A percentile compares a stretch with the other conserved stretches of the same genome.
phyloP scores from a whole-genome alignment of 2,329 filamentous ascomycete species.

The Monosporascus sp. region DNA sequence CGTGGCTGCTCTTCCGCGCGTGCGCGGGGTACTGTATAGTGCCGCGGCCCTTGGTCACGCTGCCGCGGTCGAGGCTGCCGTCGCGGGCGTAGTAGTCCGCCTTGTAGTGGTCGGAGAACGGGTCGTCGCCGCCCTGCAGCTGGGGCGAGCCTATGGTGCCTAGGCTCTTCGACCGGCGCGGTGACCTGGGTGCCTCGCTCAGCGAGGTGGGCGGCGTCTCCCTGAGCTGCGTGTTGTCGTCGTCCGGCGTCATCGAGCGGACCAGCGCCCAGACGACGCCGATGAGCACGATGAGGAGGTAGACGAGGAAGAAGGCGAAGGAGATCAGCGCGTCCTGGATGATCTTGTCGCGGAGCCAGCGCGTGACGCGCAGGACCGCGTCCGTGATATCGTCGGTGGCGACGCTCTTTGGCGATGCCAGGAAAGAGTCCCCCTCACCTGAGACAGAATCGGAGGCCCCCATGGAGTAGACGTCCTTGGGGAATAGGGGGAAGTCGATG shows the following conservation, averaged over 20 bases:
- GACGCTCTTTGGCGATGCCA: slow-evolving; percentile 67
- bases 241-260: slow-evolving; percentile 10
- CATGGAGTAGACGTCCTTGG: slow-evolving; percentile 75
- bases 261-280: slow-evolving; percentile 60
- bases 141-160: not conserved
- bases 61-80: not conserved
- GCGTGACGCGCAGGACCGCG: slow-evolving; percentile 65
- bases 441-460: slow-evolving; percentile 61
- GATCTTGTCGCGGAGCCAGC: slow-evolving; percentile 62
- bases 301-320: slow-evolving; percentile 66
- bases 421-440: slow-evolving; percentile 61
- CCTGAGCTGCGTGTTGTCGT: not conserved
- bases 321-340: slow-evolving; percentile 77
- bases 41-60: not conserved
- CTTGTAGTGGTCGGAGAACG: not conserved
- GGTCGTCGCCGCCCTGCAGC: not conserved
- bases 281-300: slow-evolving; percentile 69
- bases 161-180: not conserved
- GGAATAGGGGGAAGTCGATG: slow-evolving; percentile 71
- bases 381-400: slow-evolving; percentile 77
- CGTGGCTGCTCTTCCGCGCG: slow-evolving; percentile 16
- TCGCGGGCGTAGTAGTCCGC: slow-evolving; percentile 6
- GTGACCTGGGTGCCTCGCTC: not conserved
- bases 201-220: not conserved
- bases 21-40: slow-evolving; percentile 1